Evolutionary conservation across 441 rosid species (phyloP).

Genomic region (Corymbia calophylla): DNA sequence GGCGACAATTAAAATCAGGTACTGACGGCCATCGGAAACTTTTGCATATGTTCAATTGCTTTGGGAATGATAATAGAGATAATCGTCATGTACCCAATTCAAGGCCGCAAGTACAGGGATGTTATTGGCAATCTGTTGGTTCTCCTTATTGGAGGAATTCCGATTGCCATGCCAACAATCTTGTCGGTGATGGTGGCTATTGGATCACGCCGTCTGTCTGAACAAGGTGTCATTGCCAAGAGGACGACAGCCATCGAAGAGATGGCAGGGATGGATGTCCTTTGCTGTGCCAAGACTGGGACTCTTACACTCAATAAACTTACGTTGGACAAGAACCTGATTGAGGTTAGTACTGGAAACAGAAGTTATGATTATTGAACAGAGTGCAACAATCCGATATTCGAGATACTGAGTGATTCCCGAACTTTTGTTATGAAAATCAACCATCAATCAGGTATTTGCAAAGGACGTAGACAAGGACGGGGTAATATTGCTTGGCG

Average conservation of each 20-base stretch:
- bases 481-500: conserved; percentile 36
- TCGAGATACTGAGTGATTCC: background rate
- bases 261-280: conserved; percentile 71
- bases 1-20: conserved; percentile 19
- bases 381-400: background rate
- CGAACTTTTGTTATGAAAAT: background rate
- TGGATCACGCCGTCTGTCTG: conserved; percentile 53
- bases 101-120: conserved; percentile 44
- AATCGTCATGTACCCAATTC: conserved; percentile 55
- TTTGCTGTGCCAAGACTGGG: conserved; percentile 69
- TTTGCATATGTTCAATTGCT: conserved; percentile 58
- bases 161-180: conserved; percentile 74
- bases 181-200: conserved; percentile 64
- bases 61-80: conserved; percentile 53
- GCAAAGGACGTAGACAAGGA: conserved; percentile 40
- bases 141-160: conserved; percentile 63
- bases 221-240: conserved; percentile 66
- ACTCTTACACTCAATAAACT: conserved; percentile 69
- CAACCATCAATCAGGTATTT: conserved; percentile 20
- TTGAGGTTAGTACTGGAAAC: conserved; percentile 26
- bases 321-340: conserved; percentile 51
- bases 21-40: conserved; percentile 60
- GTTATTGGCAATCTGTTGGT: conserved; percentile 61
- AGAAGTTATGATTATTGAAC: background rate
- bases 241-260: conserved; percentile 64